Evolutionary conservation across 352 stramenopile species (phyloP).

Genomic region (Phytophthora brassicae): DNA sequence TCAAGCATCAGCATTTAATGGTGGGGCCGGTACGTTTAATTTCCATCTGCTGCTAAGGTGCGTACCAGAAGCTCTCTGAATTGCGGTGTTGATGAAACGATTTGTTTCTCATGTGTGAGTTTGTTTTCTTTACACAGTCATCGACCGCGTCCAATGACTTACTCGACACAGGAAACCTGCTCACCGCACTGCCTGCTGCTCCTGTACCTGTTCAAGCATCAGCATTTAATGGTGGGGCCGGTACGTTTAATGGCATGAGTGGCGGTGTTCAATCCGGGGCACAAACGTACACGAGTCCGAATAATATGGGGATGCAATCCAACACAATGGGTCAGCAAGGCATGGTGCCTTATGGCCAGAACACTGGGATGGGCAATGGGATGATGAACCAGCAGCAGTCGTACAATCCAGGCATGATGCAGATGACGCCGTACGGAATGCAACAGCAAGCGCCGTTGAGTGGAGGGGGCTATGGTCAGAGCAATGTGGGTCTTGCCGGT

Average conservation of each 20-base stretch:
- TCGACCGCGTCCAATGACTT: conserved; percentile 40
- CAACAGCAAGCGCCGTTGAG: conserved; percentile 54
- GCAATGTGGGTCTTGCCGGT: conserved; percentile 47
- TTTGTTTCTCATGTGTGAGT: conserved; percentile 14
- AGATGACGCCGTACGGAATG: conserved; percentile 80
- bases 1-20: conserved; percentile 25
- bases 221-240: conserved; percentile 28
- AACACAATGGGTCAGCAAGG: conserved; percentile 30
- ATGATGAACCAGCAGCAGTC: conserved; percentile 46
- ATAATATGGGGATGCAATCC: conserved; percentile 33
- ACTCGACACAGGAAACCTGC: conserved; percentile 47
- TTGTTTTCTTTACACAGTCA: conserved; percentile 16
- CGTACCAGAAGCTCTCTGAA: conserved; percentile 5
- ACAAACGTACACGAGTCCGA: conserved; percentile 46
- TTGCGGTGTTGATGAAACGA: background rate
- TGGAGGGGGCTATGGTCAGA: conserved; percentile 40
- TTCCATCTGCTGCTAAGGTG: conserved; percentile 38
- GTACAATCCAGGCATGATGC: conserved; percentile 60
- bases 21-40: conserved; percentile 56
- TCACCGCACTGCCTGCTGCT: conserved; percentile 46
- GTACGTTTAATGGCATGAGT: conserved; percentile 60
- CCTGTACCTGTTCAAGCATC: conserved; percentile 30
- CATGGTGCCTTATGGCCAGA: conserved; percentile 36
- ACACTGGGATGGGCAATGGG: conserved; percentile 33
- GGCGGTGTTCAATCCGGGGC: conserved; percentile 19